Conservation (phyloP, 2,329 filamentous ascomycete genomes). For the Zymoseptoria crescenta region DNA sequence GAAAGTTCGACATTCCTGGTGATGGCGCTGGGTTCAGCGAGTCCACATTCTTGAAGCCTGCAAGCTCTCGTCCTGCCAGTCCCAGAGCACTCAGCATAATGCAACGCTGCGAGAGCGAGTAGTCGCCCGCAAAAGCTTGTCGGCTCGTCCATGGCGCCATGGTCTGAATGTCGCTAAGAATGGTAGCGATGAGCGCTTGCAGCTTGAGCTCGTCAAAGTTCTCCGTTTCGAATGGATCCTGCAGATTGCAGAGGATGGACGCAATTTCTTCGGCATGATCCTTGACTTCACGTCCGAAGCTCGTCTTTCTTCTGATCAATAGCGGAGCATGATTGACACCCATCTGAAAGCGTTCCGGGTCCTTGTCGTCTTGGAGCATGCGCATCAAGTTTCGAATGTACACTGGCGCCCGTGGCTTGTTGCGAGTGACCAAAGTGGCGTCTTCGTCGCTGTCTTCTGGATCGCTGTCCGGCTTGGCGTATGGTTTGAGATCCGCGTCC, state of each 20-base stretch:
- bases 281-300: constrained; percentile 78
- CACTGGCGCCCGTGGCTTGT: constrained; percentile 78
- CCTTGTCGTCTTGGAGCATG: constrained; percentile 72
- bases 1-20: constrained; percentile 47
- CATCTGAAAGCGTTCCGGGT: constrained; percentile 75
- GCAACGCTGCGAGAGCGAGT: constrained; percentile 76
- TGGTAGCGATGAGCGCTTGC: constrained; percentile 72
- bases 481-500: constrained; percentile 62
- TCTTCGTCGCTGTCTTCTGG: constrained; percentile 90
- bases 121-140: constrained; percentile 85
- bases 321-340: constrained; percentile 67
- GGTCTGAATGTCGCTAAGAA: constrained; percentile 64
- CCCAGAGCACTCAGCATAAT: constrained; percentile 76
- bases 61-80: constrained; percentile 73
- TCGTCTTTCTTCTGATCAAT: constrained; percentile 80
- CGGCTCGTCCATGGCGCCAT: constrained; percentile 80
- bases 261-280: constrained; percentile 79
- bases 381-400: constrained; percentile 80
- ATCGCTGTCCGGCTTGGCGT: constrained; percentile 81
- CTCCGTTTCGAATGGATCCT: constrained; percentile 77
- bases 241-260: constrained; percentile 65
- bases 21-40: constrained; percentile 34
- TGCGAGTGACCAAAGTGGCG: constrained; percentile 72
- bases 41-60: constrained; percentile 58
- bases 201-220: constrained; percentile 67